Evolutionary conservation across 805 yeast genomes (phyloP), one percentile per base, ranked within the genome.

Genomic region (Candida cerambycidarum): DNA sequence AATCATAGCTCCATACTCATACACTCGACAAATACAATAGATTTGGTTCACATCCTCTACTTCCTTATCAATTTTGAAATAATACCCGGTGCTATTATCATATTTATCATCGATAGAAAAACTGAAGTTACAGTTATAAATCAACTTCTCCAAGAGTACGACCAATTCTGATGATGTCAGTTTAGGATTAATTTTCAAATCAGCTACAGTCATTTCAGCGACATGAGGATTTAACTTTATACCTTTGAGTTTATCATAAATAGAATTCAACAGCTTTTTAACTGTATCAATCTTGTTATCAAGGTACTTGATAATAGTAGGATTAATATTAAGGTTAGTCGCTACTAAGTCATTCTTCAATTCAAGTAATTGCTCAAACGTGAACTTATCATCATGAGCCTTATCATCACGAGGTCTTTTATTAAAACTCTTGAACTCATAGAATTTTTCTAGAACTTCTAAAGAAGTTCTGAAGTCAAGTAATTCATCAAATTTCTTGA

Each of bases 1-100:
- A 34, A 82, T 77, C 86, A 83, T 83, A 0, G 76, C 72, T 5
- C 58, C 85, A 75, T 51, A 73, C 51, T 83, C 90, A 17, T 61
- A 60, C 37, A 74, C 76, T 35, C 89, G 70, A 58, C 92, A 84
- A 43, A 80, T 63, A 55, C 90, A 84, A 54, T 78, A 83, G 16
- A 58, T 53, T 10, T 53, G 57, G 15, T 29, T 35, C 9, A 44
- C 40, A 24, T 39, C 42, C 4, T 3, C 11, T 8, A 39, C 24
- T 14, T 48, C 50, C 2, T 43, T 37, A 0, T 36, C 49, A 21
- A 35, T 21, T 24, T 39, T 45, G 15, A 42, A 35, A 3, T 44
- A 28, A 39, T 53, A 62, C 0, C 66, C 53, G 3, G 72, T 61
- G 1, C 63, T 55, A 5, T 42, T 44, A 23, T 48, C 47, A 42